phyloP scores from a whole-genome alignment of 192 early-diverging fungal species.

The Coemansia sp. region DNA sequence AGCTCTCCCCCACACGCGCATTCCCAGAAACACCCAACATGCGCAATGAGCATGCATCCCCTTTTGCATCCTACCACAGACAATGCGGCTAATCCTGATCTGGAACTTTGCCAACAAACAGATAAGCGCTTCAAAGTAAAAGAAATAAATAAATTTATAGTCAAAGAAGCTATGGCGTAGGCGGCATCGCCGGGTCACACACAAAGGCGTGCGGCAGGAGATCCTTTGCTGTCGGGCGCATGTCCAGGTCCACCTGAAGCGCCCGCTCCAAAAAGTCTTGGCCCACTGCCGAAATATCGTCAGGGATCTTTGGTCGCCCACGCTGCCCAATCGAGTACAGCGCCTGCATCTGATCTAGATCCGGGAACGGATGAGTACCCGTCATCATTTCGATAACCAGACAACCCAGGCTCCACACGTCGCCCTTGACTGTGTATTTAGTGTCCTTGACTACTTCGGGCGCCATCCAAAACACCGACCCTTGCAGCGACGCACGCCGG shows the following conservation, averaged over 20 bases:
- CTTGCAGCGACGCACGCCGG: conserved; percentile 83
- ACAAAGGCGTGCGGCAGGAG: conserved; percentile 54
- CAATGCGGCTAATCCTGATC: not conserved
- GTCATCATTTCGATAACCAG: conserved; percentile 99
- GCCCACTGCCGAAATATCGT: conserved; percentile 37
- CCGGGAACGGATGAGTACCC: conserved; percentile 87
- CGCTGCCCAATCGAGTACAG: conserved; percentile 69
- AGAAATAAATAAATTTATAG: not conserved
- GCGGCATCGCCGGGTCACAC: conserved; percentile 20
- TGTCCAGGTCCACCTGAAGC: conserved; percentile 53
- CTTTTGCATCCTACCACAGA: not conserved
- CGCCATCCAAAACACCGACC: conserved; percentile 99
- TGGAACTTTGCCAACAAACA: not conserved
- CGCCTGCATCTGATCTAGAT: conserved; percentile 79
- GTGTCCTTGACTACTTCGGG: conserved; percentile 96
- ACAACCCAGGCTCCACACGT: conserved; percentile 95
- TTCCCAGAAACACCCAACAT: conserved; percentile 3
- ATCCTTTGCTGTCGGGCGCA: conserved; percentile 56
- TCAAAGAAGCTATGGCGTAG: conserved; percentile 23
- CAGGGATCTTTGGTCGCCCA: conserved; percentile 47
- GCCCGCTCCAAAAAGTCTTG: conserved; percentile 55
- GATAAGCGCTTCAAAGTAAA: not conserved
- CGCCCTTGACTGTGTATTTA: conserved; percentile 89
- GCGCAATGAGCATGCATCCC: not conserved
- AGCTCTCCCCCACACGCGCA: not conserved